These are phyloP conservation scores for Linderina pennispora DNA, from an alignment of 192 early-diverging fungal genomes.

Conservation along the genomic window DNA sequence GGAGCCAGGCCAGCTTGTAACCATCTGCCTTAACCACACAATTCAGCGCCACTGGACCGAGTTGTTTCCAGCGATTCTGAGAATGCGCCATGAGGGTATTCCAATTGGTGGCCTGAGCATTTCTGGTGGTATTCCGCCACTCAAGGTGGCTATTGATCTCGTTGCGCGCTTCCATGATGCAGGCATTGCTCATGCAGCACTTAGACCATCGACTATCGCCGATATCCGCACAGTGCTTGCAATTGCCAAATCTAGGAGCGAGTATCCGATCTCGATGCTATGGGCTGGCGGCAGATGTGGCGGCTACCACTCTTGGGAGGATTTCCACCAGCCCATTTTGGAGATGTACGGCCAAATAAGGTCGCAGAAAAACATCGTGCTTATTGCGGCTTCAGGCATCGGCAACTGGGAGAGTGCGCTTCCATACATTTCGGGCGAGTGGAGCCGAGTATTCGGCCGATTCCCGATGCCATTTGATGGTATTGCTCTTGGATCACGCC, in stretches of 20 bases:
- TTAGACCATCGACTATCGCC: conserved; percentile 77
- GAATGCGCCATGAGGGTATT: conserved; percentile 76
- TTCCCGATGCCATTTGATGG: conserved; percentile 96
- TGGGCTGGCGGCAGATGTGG: conserved; percentile 91
- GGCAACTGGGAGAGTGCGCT: conserved; percentile 79
- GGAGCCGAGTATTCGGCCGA: conserved; percentile 69
- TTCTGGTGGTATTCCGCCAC: conserved; percentile 77
- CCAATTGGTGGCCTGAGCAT: conserved; percentile 83
- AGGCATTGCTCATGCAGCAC: conserved; percentile 71
- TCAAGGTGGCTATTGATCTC: conserved; percentile 76
- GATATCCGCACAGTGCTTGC: conserved; percentile 70
- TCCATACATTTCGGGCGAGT: conserved; percentile 92
- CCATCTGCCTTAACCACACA: conserved; percentile 75
- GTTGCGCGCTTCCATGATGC: conserved; percentile 62
- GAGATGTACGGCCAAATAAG: conserved; percentile 72
- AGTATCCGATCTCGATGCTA: conserved; percentile 81
- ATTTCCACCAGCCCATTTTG: conserved; percentile 79
- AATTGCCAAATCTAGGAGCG: conserved; percentile 76
- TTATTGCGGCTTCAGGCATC: conserved; percentile 92
- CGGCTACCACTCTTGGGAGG: conserved; percentile 89
- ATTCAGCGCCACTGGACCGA: conserved; percentile 63
- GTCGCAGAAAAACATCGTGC: conserved; percentile 70
- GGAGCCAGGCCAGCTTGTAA: conserved; percentile 73
- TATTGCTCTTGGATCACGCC: conserved; percentile 87
- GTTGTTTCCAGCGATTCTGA: conserved; percentile 71